A percentile compares a stretch with the other conserved stretches of the same genome.
Conservation (phyloP, 768 basidiomycete species). For the Lactarius quietus region DNA sequence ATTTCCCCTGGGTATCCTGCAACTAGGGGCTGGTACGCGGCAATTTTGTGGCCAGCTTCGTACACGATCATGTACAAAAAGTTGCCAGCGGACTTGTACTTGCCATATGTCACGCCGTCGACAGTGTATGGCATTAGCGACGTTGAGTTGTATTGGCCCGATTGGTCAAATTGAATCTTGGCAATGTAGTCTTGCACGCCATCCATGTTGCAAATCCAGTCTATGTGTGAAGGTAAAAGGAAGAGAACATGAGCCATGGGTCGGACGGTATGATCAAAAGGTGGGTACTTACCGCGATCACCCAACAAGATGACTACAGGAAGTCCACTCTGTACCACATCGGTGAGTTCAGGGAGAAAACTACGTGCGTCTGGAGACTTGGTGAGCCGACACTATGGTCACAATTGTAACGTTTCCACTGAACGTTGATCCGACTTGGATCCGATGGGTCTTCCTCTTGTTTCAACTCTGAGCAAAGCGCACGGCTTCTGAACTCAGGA, state of each 20-base stretch:
- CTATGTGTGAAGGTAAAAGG: slow-evolving; percentile 39
- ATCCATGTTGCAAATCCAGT: slow-evolving; percentile 44
- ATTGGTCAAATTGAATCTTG: slow-evolving; percentile 36
- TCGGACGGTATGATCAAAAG: background rate
- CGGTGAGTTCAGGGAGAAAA: background rate
- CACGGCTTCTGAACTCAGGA: too few relatives aligned
- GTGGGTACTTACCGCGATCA: slow-evolving; percentile 21
- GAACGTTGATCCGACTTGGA: too few relatives aligned
- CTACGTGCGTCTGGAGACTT: slow-evolving; percentile 29
- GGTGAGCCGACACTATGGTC: too few relatives aligned
- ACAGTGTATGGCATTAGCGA: slow-evolving; percentile 42
- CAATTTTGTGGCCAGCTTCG: slow-evolving; percentile 36
- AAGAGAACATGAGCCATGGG: slow-evolving; percentile 37
- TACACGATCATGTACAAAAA: slow-evolving; percentile 44
- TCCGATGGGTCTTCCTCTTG: too few relatives aligned
- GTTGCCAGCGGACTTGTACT: slow-evolving; percentile 47
- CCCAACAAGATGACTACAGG: slow-evolving; percentile 50
- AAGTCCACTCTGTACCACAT: slow-evolving; percentile 26
- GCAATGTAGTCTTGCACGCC: slow-evolving; percentile 50
- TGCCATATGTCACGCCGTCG: slow-evolving; percentile 41
- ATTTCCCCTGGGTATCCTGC: too few relatives aligned
- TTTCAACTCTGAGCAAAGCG: too few relatives aligned
- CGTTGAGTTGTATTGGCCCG: slow-evolving; percentile 36
- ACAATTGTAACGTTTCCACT: too few relatives aligned
- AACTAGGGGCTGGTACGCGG: slow-evolving; percentile 24